phyloP scores from a whole-genome alignment of 345 rosid genomes.

The Microthlaspi erraticum region DNA sequence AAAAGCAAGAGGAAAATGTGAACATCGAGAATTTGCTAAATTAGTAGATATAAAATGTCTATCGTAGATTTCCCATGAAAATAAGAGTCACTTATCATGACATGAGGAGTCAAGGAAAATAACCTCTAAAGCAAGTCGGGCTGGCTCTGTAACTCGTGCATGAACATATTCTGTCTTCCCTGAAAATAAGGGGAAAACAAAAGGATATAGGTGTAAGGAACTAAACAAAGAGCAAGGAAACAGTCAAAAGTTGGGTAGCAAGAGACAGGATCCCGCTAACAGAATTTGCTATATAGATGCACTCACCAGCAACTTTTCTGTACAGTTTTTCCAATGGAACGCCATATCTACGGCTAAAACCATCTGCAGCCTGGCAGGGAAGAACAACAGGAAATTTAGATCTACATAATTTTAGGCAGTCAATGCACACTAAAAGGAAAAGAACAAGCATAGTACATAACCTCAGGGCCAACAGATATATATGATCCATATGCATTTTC shows the following conservation, averaged over 20 bases:
- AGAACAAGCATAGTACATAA: constrained; percentile 23
- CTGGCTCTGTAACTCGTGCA: constrained; percentile 68
- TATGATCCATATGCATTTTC: constrained; percentile 15
- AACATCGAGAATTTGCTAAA: neutral
- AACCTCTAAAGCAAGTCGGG: constrained; percentile 82
- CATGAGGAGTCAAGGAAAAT: constrained; percentile 40
- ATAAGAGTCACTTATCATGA: constrained; percentile 20
- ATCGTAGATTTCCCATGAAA: constrained; percentile 1
- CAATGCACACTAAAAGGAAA: neutral
- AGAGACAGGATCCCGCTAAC: constrained; percentile 2
- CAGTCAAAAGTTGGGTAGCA: constrained; percentile 22
- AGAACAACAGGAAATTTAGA: constrained; percentile 12
- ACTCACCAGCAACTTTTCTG: constrained; percentile 79
- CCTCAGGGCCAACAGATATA: neutral
- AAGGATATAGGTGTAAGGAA: neutral
- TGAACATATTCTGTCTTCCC: constrained; percentile 90
- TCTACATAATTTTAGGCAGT: constrained; percentile 13
- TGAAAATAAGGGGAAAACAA: constrained; percentile 40
- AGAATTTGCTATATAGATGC: constrained; percentile 29
- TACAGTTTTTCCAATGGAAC: constrained; percentile 63
- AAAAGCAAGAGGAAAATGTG: constrained; percentile 19
- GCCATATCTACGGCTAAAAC: constrained; percentile 84
- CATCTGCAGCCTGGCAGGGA: constrained; percentile 85
- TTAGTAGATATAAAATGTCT: constrained; percentile 9
- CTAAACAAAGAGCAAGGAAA: constrained; percentile 7